phyloP scores from a whole-genome alignment of 192 early-diverging fungal genomes.

The Coemansia sp. region DNA sequence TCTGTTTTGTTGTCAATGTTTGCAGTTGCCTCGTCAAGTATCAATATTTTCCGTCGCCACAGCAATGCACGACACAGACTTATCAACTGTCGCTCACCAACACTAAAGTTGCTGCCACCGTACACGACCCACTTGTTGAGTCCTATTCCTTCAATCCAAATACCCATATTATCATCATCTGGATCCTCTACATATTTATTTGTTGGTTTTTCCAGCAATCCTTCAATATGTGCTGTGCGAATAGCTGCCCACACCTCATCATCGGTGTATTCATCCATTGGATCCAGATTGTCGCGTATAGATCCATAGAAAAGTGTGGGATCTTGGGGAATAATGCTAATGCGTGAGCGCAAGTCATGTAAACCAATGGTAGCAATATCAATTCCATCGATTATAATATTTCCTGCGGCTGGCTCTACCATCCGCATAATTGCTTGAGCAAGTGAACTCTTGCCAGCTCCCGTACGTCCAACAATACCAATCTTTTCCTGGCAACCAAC shows the following conservation, averaged over 20 bases:
- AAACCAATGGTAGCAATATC: constrained; percentile 59
- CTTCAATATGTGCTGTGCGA: constrained; percentile 27
- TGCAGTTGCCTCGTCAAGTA: constrained; percentile 78
- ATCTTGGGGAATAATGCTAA: constrained; percentile 70
- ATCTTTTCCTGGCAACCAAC: constrained; percentile 66
- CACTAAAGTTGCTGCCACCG: constrained; percentile 67
- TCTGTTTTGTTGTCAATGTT: constrained; percentile 59
- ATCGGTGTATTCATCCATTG: constrained; percentile 58
- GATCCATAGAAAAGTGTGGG: constrained; percentile 70
- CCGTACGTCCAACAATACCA: constrained; percentile 85
- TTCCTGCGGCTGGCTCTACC: constrained; percentile 57
- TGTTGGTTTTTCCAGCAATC: constrained; percentile 40
- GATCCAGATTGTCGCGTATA: constrained; percentile 70
- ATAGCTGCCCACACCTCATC: constrained; percentile 65
- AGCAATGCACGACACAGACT: constrained; percentile 63
- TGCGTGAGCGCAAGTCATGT: constrained; percentile 57
- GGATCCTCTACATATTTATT: constrained; percentile 6
- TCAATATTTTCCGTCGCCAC: constrained; percentile 63
- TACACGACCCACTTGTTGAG: constrained; percentile 24
- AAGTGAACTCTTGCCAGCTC: constrained; percentile 70
- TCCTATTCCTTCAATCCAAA: constrained; percentile 11
- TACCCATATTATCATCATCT: constrained; percentile 1
- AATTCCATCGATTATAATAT: constrained; percentile 65
- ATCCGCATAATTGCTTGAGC: constrained; percentile 65
- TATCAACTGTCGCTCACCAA: constrained; percentile 68